Percentiles rank a stretch among this genome's conserved stretches.
phyloP scores from a whole-genome alignment of 306 rosid genomes.

The Fagus sylvatica region DNA sequence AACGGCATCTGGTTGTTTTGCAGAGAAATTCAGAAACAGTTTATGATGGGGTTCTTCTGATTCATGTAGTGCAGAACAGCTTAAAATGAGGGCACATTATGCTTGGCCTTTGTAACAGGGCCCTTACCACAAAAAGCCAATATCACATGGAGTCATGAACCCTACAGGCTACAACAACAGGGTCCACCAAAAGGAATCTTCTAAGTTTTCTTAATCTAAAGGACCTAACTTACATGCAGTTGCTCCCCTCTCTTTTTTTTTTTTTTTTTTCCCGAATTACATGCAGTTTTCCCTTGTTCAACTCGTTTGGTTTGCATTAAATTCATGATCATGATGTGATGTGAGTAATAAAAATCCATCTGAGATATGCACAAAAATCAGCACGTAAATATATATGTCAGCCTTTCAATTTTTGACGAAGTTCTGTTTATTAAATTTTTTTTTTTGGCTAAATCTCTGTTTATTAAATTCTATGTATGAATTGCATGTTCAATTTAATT shows the following conservation, averaged over 20 bases:
- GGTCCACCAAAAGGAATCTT: conserved; percentile 74
- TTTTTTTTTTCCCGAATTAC: not conserved
- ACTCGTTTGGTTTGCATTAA: conserved; percentile 5
- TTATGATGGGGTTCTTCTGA: conserved; percentile 9
- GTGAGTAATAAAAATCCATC: conserved; percentile 40
- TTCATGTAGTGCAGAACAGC: conserved; percentile 24
- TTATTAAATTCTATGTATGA: too few relatives aligned
- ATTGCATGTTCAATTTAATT: too few relatives aligned
- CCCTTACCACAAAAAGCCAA: conserved; percentile 48
- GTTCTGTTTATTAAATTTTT: too few relatives aligned
- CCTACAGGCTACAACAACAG: conserved; percentile 18
- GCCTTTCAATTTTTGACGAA: too few relatives aligned
- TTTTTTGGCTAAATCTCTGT: too few relatives aligned
- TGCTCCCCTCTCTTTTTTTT: not conserved
- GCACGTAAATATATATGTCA: too few relatives aligned
- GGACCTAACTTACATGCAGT: conserved; percentile 34
- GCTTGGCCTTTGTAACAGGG: conserved; percentile 31
- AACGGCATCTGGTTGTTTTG: not conserved
- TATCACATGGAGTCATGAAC: conserved; percentile 66
- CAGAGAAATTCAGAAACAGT: not conserved
- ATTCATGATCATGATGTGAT: conserved; percentile 20
- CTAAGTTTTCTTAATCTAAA: conserved; percentile 24
- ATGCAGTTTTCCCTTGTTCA: not conserved
- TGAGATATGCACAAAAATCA: too few relatives aligned
- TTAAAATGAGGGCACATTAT: conserved; percentile 55